These are phyloP conservation scores for Trichophyton mentagrophytes DNA, from an alignment of 2,329 filamentous ascomycete species.

Conservation along the genomic window DNA sequence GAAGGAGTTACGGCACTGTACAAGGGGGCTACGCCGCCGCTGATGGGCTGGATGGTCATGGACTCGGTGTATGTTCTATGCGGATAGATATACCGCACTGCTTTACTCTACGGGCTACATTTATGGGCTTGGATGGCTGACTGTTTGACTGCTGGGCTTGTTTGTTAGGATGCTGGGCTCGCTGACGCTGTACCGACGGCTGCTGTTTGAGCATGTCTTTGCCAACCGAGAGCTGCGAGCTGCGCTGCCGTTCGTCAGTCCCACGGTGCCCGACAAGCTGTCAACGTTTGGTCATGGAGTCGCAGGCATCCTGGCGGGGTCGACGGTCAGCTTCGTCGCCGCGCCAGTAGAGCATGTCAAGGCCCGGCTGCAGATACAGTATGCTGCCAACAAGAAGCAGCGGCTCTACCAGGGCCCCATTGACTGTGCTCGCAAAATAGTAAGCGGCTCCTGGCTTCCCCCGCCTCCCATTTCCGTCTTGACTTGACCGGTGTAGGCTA, in stretches of 20 bases:
- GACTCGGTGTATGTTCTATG: slow-evolving; percentile 48
- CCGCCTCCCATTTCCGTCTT: not conserved
- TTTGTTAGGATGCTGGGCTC: slow-evolving; percentile 65
- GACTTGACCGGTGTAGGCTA: too few species aligned
- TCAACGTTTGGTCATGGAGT: slow-evolving; percentile 72
- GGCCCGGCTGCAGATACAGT: slow-evolving; percentile 86
- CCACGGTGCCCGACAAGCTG: slow-evolving; percentile 39
- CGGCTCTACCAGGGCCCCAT: slow-evolving; percentile 76
- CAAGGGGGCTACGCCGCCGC: slow-evolving; percentile 83
- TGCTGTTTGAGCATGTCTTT: slow-evolving; percentile 73
- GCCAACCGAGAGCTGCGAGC: slow-evolving; percentile 36
- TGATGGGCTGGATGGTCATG: slow-evolving; percentile 99
- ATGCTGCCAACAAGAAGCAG: slow-evolving; percentile 63
- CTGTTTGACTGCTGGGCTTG: not conserved
- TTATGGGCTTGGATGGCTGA: too few species aligned
- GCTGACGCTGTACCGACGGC: slow-evolving; percentile 73
- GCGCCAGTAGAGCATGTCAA: slow-evolving; percentile 94
- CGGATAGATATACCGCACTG: too few species aligned
- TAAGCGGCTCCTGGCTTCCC: slow-evolving; percentile 20
- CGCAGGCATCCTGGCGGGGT: slow-evolving; percentile 74
- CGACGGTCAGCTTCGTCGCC: slow-evolving; percentile 83
- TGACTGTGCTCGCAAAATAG: slow-evolving; percentile 60
- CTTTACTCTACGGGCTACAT: too few species aligned
- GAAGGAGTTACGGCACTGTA: slow-evolving; percentile 80
- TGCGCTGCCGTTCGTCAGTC: slow-evolving; percentile 25